Conservation (phyloP, 345 rosid species). For the Melaleuca quinquenervia region DNA sequence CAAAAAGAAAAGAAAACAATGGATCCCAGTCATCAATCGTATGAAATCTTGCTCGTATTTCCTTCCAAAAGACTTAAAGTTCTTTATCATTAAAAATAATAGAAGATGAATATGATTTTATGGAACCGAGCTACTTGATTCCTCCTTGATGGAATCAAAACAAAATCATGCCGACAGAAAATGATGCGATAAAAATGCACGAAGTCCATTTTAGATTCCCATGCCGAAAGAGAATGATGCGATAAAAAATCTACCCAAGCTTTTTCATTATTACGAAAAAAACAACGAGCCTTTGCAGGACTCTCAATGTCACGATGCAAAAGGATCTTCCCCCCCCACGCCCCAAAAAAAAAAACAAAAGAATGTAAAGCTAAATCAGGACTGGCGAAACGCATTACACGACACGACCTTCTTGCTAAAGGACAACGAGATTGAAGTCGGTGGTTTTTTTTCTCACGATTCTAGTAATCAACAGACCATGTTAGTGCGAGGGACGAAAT, state of each 20-base stretch:
- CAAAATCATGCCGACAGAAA: neutral
- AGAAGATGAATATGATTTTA: neutral
- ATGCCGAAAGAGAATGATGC: neutral
- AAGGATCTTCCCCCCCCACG: neutral
- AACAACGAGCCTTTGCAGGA: neutral
- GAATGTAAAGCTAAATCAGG: neutral
- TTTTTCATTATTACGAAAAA: neutral
- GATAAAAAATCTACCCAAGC: no score
- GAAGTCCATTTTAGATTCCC: neutral
- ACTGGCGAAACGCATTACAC: no score
- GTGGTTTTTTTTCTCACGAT: neutral
- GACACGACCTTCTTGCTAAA: neutral
- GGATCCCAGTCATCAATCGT: neutral
- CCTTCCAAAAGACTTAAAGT: neutral
- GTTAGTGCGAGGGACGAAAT: neutral
- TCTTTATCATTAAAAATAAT: neutral
- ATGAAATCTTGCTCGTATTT: neutral
- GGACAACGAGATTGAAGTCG: neutral
- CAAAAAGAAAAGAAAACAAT: no score
- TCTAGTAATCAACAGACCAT: neutral
- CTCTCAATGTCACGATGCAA: neutral
- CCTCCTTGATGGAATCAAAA: neutral
- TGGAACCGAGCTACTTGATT: neutral
- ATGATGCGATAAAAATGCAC: neutral
- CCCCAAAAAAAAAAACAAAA: no score